Evolutionary conservation across 139 green algal genomes (phyloP).

Genomic region (Desmodesmus armatus): DNA sequence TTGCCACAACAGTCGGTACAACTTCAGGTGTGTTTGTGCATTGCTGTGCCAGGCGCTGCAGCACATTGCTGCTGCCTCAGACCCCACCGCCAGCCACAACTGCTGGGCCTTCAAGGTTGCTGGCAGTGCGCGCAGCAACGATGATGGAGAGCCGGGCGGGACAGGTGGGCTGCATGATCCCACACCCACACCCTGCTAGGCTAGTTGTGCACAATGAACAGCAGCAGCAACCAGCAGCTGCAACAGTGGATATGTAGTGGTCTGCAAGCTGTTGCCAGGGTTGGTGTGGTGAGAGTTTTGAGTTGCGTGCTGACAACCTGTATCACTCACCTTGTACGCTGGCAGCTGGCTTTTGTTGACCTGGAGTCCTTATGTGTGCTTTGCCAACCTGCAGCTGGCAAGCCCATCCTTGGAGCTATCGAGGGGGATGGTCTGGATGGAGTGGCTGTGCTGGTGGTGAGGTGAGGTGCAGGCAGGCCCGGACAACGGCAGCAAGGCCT

Average conservation of each 20-base stretch:
- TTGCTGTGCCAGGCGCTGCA: conserved; percentile 69
- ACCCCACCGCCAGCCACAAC: conserved; percentile 82
- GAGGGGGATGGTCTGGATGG: conserved; percentile 75
- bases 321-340: background rate
- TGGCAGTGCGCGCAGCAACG: conserved; percentile 63
- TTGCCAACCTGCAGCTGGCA: conserved; percentile 80
- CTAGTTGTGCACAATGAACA: too few species aligned
- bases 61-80: conserved; percentile 54
- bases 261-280: conserved; percentile 57
- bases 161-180: conserved; percentile 77
- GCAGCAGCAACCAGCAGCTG: too few species aligned
- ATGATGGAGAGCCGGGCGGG: conserved; percentile 91
- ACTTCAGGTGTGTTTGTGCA: too few species aligned
- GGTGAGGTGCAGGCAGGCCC: conserved; percentile 47
- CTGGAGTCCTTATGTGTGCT: too few species aligned
- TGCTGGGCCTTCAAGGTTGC: conserved; percentile 75
- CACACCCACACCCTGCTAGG: too few species aligned
- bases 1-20: too few species aligned
- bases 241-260: too few species aligned
- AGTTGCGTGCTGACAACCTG: background rate
- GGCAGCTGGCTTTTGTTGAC: background rate
- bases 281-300: conserved; percentile 53
- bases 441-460: conserved; percentile 79
- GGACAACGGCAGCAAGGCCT: background rate
- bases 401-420: conserved; percentile 88